Conservation (phyloP, 257 asterid species). For the Vinca minor region DNA sequence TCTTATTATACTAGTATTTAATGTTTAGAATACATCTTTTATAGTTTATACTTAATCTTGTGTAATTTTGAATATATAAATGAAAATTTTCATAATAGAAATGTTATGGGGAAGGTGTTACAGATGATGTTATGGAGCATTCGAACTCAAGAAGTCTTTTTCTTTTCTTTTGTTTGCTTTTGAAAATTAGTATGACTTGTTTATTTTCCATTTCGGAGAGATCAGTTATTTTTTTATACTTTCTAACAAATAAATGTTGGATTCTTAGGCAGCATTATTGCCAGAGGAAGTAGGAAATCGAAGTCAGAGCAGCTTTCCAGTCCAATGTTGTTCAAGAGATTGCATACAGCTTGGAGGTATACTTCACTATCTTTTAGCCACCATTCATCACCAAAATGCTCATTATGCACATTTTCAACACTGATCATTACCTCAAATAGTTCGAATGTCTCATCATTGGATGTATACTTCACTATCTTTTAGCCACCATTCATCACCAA, state of each 20-base stretch:
- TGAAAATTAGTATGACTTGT: neutral
- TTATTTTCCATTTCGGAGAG: neutral
- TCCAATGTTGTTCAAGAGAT: slow-evolving; percentile 9
- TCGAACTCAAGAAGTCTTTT: too few relatives aligned
- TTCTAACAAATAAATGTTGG: neutral
- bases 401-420: slow-evolving; percentile 24
- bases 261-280: neutral
- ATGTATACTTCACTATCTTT: too few relatives aligned
- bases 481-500: too few relatives aligned
- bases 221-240: neutral
- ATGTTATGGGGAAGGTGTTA: too few relatives aligned
- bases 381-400: neutral
- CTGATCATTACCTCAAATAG: slow-evolving; percentile 5
- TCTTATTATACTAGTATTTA: neutral
- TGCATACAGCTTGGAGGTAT: slow-evolving; percentile 3
- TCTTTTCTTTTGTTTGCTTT: neutral
- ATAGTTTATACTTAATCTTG: too few relatives aligned
- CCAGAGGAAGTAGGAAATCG: neutral
- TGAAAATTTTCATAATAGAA: too few relatives aligned
- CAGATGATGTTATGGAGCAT: too few relatives aligned
- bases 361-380: neutral
- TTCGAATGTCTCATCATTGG: slow-evolving; percentile 2
- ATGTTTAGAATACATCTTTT: too few relatives aligned
- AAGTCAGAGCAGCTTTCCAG: neutral
- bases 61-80: too few relatives aligned